Evolutionary conservation across 768 basidiomycete species (phyloP).

Genomic region (Podaxis sp.): DNA sequence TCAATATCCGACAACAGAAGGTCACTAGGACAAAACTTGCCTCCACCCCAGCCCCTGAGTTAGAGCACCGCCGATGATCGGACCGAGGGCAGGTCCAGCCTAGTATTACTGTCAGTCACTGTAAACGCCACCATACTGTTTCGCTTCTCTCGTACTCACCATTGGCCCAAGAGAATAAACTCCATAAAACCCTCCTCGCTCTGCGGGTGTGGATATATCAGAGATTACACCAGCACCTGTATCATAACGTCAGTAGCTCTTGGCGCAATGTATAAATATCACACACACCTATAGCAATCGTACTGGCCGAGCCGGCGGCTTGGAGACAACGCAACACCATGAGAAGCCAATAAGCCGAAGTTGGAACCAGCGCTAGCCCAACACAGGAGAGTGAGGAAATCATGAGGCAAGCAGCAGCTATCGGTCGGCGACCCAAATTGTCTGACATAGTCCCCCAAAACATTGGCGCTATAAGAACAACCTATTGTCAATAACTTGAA

Average conservation of each 20-base stretch:
- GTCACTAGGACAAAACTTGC: constrained; percentile 26
- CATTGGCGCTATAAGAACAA: constrained; percentile 47
- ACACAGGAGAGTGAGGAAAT: constrained; percentile 68
- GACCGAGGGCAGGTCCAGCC: constrained; percentile 62
- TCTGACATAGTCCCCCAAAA: constrained; percentile 76
- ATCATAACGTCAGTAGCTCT: neutral
- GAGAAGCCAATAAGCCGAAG: constrained; percentile 72
- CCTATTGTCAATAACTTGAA: neutral
- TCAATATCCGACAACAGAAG: neutral
- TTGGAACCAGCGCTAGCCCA: constrained; percentile 51
- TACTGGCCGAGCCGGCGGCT: constrained; percentile 76
- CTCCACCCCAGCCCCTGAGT: constrained; percentile 65
- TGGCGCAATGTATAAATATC: constrained; percentile 8
- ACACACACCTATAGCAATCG: constrained; percentile 60
- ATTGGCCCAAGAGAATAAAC: constrained; percentile 63
- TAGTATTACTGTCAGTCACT: neutral
- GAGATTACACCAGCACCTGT: constrained; percentile 73
- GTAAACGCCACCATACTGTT: neutral
- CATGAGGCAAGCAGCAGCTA: constrained; percentile 61
- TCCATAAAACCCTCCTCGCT: constrained; percentile 76
- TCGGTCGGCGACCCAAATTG: constrained; percentile 59
- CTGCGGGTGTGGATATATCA: constrained; percentile 71
- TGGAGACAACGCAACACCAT: constrained; percentile 80
- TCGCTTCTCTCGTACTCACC: constrained; percentile 29
- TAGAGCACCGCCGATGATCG: constrained; percentile 61